Evolutionary conservation across 371 early-diverging fungal genomes (phyloP).

Genomic region (Actinomortierella ambigua): DNA sequence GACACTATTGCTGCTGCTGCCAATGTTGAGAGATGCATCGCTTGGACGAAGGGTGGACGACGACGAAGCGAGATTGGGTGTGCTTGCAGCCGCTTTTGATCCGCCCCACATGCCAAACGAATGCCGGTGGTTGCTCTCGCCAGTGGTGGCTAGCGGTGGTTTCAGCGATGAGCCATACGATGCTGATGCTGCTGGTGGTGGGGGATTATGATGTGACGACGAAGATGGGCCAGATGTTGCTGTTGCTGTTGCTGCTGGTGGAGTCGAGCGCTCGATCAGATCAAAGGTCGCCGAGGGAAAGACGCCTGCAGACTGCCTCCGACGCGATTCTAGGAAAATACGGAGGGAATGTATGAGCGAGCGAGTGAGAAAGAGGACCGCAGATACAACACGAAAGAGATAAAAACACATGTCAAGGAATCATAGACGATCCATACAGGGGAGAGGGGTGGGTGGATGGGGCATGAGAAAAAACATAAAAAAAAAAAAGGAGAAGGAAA

Average conservation of each 20-base stretch:
- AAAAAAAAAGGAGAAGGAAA: neutral
- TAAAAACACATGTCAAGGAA: neutral
- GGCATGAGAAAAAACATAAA: neutral
- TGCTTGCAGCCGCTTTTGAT: constrained; percentile 36
- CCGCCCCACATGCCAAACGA: constrained; percentile 34
- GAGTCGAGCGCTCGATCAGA: constrained; percentile 1
- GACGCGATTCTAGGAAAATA: neutral
- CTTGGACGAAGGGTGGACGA: constrained; percentile 6
- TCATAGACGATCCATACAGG: neutral
- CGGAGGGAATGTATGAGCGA: neutral
- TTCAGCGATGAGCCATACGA: constrained; percentile 1
- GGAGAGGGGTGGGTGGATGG: neutral
- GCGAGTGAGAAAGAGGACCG: neutral
- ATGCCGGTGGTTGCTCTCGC: constrained; percentile 8
- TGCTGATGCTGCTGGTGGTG: neutral
- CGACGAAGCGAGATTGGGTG: constrained; percentile 32
- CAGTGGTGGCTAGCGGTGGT: constrained; percentile 7
- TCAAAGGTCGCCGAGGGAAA: neutral
- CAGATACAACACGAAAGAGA: neutral
- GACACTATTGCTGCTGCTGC: constrained; percentile 3
- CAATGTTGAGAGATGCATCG: constrained; percentile 3
- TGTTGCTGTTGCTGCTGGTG: neutral
- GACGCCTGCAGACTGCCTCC: no score
- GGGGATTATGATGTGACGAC: neutral
- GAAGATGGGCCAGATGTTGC: neutral